Evolutionary conservation across 202 grass and related monocot species (phyloP).

Genomic region (Schoenoplectus triqueter): DNA sequence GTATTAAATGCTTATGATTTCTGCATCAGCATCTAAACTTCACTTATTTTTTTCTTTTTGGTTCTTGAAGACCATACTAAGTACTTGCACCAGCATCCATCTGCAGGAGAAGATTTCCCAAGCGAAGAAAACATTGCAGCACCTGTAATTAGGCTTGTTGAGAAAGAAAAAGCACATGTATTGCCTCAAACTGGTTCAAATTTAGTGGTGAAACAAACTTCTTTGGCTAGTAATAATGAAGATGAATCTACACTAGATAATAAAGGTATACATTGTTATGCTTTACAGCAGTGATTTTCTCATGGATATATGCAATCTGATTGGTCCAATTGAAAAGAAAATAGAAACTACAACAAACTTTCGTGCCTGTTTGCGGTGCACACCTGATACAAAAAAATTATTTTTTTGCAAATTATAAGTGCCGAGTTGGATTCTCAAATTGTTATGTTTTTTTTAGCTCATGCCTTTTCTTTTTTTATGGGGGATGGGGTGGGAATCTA

Average conservation of each 20-base stretch:
- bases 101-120: slow-evolving; percentile 79
- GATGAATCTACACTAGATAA: slow-evolving; percentile 27
- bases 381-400: not conserved
- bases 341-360: slow-evolving; percentile 1
- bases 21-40: not conserved
- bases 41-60: slow-evolving; percentile 43
- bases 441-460: slow-evolving; percentile 31
- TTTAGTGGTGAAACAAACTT: slow-evolving; percentile 36
- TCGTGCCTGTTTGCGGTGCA: not conserved
- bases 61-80: slow-evolving; percentile 48
- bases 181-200: slow-evolving; percentile 41
- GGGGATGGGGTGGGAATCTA: not conserved
- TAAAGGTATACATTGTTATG: slow-evolving; percentile 54
- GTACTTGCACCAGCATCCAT: slow-evolving; percentile 60
- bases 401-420: slow-evolving; percentile 18
- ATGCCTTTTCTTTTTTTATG: not conserved
- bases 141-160: slow-evolving; percentile 47
- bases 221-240: slow-evolving; percentile 40
- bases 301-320: slow-evolving; percentile 12
- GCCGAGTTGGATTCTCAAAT: not conserved
- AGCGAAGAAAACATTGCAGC: slow-evolving; percentile 47
- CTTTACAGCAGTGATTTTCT: slow-evolving; percentile 12
- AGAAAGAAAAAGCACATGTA: slow-evolving; percentile 41
- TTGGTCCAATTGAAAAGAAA: slow-evolving; percentile 1
- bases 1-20: not conserved